A percentile compares a stretch with the other conserved stretches of the same genome.
phyloP scores from a whole-genome alignment of 306 rosid species.

The Trifolium fragiferum region DNA sequence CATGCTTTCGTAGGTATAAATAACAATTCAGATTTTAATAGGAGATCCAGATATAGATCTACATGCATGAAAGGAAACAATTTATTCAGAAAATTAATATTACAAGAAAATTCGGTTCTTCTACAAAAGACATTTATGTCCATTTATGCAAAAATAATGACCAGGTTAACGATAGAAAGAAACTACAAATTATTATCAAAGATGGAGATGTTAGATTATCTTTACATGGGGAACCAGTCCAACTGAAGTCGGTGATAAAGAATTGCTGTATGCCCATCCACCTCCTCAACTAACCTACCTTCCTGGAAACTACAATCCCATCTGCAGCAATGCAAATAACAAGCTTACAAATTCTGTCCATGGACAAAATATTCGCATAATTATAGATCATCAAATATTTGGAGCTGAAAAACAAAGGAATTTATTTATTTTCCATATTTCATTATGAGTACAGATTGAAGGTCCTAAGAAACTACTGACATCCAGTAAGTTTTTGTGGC shows the following conservation, averaged over 20 bases:
- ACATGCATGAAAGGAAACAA: constrained; percentile 21
- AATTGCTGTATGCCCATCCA: constrained; percentile 98
- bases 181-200: constrained; percentile 15
- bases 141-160: constrained; percentile 23
- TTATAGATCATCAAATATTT: constrained; percentile 13
- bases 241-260: constrained; percentile 96
- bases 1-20: constrained; percentile 22
- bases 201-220: constrained; percentile 31
- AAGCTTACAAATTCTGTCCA: constrained; percentile 15
- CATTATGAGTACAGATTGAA: constrained; percentile 29
- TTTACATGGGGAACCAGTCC: constrained; percentile 96
- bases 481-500: constrained; percentile 22
- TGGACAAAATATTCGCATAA: constrained; percentile 19
- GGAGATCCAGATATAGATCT: constrained; percentile 11
- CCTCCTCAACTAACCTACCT: constrained; percentile 99
- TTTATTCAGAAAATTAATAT: constrained; percentile 18
- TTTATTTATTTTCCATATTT: background rate
- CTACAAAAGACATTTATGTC: constrained; percentile 10
- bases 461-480: constrained; percentile 13
- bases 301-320: constrained; percentile 95
- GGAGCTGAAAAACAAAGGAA: background rate
- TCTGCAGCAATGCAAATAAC: constrained; percentile 58
- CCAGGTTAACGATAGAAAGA: constrained; percentile 13
- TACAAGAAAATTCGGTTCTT: constrained; percentile 19
- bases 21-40: constrained; percentile 11